Conservation (phyloP, 2,329 filamentous ascomycete genomes). For the Aspergillus nomiae region DNA sequence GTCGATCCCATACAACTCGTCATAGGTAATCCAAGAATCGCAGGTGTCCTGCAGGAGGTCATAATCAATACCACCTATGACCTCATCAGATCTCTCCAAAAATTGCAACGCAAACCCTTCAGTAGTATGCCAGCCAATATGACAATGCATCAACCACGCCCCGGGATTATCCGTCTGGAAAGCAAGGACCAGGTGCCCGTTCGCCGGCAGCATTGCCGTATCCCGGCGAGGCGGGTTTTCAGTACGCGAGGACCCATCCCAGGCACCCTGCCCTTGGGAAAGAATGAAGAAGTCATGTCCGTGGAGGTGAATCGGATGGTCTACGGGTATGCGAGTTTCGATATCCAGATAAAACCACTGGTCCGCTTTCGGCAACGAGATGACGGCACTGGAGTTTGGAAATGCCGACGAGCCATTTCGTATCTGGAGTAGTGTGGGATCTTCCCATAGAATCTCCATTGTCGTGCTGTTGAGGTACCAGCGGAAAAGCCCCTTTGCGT, state of each 20-base stretch:
- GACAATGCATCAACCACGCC: slow-evolving; percentile 73
- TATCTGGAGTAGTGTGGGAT: slow-evolving; percentile 13
- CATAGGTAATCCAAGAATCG: too few relatives aligned
- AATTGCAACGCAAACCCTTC: slow-evolving; percentile 65
- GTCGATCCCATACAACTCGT: too few relatives aligned
- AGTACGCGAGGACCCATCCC: slow-evolving; percentile 1
- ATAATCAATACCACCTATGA: too few relatives aligned
- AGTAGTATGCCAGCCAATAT: slow-evolving; percentile 73
- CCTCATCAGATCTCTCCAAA: background rate
- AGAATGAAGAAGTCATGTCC: slow-evolving; percentile 15
- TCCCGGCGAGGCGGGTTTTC: slow-evolving; percentile 65
- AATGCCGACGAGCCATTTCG: too few relatives aligned
- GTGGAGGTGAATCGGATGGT: slow-evolving; percentile 11
- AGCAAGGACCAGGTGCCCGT: slow-evolving; percentile 64
- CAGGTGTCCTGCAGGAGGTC: too few relatives aligned
- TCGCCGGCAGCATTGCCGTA: slow-evolving; percentile 64
- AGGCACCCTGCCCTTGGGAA: background rate
- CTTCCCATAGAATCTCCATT: slow-evolving; percentile 13
- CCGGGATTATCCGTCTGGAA: slow-evolving; percentile 44
- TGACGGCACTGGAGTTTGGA: too few relatives aligned
- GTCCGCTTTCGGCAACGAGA: too few relatives aligned
- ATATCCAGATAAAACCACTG: too few relatives aligned
- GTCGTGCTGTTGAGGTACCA: slow-evolving; percentile 16
- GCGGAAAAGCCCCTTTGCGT: slow-evolving; percentile 9
- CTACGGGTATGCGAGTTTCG: background rate